Base-by-base conservation (phyloP, 2,329 filamentous ascomycete species). In the Fusarium neocosmosporiellum region DNA sequence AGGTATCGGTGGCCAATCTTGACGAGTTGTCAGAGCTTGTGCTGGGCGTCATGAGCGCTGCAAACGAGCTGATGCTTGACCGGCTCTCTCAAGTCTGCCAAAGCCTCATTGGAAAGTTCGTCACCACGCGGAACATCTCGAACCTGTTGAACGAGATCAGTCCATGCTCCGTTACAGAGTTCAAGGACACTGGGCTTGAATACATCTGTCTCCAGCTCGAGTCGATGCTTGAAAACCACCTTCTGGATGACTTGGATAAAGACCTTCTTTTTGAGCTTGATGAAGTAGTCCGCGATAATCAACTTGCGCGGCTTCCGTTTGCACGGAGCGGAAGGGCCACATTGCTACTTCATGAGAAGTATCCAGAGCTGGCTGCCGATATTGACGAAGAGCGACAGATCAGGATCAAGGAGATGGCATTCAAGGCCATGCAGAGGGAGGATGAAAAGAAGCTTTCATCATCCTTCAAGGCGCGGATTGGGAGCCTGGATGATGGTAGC, bases 31-130 rank as follows among this genome's bases (percentile, higher is more conserved):
- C 95, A 6, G 95, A 98, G 75, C 85, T 96, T n/a, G 88, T 98
- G 10, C 88, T 98, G 83, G 95, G 98, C 75, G 93, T 98, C 50
- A 92, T 98, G 88, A 91, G 91, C 64, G 92, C 94, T 60, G 94
- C 95, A 14, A 96, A 99, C 79, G 96, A 99, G 81, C 85, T 99
- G 65, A 98, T 99, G 95, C 88, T 99, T 54, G 95, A 98, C 79
- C 89, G 95, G 8, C 84, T 99, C 7, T 94, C 94, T 7, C 94
- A 98, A 80, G 91, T 97, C 31, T 98, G 96, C 80, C 96, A 99
- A 80, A 91, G 89, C 66, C 84, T 95, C 24, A 89, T 98, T 67
- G 95, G 95, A 37, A 90, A 89, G 58, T 97, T 96, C 82, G 92
- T 95, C n/a, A 94, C 90, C 57, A 92, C 91, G 7, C 92, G 95